Evolutionary conservation across 176 grass and related monocot genomes (phyloP).

Genomic region (Bonia amplexicaulis): DNA sequence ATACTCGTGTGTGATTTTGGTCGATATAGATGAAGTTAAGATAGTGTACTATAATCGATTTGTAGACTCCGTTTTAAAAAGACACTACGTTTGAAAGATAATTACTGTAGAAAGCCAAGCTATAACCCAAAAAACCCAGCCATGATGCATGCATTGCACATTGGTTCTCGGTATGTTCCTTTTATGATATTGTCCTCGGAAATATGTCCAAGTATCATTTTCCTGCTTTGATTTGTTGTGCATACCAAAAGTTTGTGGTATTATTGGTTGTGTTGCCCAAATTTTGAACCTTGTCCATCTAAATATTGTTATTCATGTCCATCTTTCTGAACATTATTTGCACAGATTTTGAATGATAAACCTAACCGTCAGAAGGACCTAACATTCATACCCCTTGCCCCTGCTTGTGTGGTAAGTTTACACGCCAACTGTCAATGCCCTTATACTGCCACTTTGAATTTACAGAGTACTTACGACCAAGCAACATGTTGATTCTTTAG

Average conservation of each 20-base stretch:
- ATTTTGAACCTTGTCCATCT: neutral
- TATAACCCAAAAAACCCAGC: no score
- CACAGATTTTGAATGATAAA: conserved; percentile 89
- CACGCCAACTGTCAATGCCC: neutral
- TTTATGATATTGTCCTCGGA: neutral
- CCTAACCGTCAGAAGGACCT: conserved; percentile 79
- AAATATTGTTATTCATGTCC: neutral
- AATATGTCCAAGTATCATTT: neutral
- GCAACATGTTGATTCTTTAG: conserved; percentile 34
- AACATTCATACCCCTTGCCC: conserved; percentile 92
- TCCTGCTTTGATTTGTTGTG: neutral
- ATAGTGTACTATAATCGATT: no score
- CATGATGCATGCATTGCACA: no score
- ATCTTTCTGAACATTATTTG: conserved; percentile 2
- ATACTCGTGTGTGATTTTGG: no score
- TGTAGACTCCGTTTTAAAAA: no score
- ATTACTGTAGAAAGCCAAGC: no score
- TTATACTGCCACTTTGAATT: conserved; percentile 13
- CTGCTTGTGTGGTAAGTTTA: conserved; percentile 77
- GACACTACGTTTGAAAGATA: no score
- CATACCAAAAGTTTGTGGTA: neutral
- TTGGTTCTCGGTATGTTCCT: neutral
- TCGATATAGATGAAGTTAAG: no score
- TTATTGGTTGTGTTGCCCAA: neutral
- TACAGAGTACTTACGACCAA: neutral